A percentile compares a stretch with the other conserved stretches of the same genome.
phyloP scores from a whole-genome alignment of 208 protist genomes.

The Trypanosoma rangeli region DNA sequence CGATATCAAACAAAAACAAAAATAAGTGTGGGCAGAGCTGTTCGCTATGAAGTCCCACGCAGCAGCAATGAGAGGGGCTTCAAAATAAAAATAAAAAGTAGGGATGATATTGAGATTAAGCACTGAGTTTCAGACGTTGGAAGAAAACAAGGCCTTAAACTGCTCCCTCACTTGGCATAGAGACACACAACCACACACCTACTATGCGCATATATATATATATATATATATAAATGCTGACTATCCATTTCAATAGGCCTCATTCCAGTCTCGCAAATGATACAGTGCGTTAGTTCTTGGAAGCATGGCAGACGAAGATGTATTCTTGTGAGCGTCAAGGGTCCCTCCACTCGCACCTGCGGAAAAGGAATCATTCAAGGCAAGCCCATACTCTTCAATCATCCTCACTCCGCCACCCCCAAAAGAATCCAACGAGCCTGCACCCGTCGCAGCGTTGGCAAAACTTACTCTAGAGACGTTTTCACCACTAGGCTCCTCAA shows the following conservation, averaged over 20 bases:
- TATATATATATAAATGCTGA: neutral
- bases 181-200: constrained; percentile 2
- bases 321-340: neutral
- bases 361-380: constrained; percentile 4
- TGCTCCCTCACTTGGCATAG: neutral
- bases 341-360: neutral
- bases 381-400: constrained; percentile 14
- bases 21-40: neutral
- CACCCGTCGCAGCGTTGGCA: neutral
- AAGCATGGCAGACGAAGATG: neutral
- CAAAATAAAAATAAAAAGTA: constrained; percentile 4
- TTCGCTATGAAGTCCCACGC: neutral
- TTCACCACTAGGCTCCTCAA: neutral
- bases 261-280: neutral
- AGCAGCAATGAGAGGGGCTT: neutral
- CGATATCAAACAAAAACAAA: neutral
- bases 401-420: neutral
- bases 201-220: no score
- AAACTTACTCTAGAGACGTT: neutral
- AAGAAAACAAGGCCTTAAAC: neutral
- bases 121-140: neutral
- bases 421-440: neutral
- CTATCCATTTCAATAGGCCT: neutral
- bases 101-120: neutral
- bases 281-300: neutral